Base-by-base conservation (phyloP, 106 monocot genomes). In the Allium cepa region DNA sequence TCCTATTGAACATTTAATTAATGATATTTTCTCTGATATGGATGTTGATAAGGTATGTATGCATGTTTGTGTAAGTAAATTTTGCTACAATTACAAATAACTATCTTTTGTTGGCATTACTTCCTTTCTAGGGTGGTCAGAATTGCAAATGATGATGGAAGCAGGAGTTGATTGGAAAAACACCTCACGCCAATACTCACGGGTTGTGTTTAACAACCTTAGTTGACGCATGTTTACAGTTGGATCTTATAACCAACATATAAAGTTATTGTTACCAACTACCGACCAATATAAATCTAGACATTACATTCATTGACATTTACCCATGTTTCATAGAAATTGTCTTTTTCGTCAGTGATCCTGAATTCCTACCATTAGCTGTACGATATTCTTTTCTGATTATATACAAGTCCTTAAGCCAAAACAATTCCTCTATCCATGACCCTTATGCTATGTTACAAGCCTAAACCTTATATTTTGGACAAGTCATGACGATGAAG, bases 141-240 rank as follows among this genome's bases (percentile, higher is more conserved):
- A 95, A 58, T 91, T 95, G 63, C 74, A 83, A 62, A 60, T 74
- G 11, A 95, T 95, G 95, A 91, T 91, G 88, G 91, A 83, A 52
- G 66, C 85, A 27, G 91, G 91, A 63, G 74, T 83, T 26, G 91
- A 95, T 63, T 84, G 85, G 91, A 91, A 83, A 72, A 88, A 85
- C 67, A 83, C 81, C 18, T 95, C 88, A 4, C 82, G 91, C 13
- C 88, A 76, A 53, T 83, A 79, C 63, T 95, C 95, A 9, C 75
- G 79, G 57, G 88, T 70, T 14, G 50, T 72, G 67, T 76, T 82
- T 58, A 88, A 71, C 17, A 80, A 71, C 12, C 80, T 91, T 48
- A 90, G 85, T 66, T 73, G 55, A 36, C 86, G 74, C 70, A 61
- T 94, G 78, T 80, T 87, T 72, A 85, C 62, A 72, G 68, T 70